Evolutionary conservation across 257 asterid genomes (phyloP).

Genomic region (Mentha longifolia): DNA sequence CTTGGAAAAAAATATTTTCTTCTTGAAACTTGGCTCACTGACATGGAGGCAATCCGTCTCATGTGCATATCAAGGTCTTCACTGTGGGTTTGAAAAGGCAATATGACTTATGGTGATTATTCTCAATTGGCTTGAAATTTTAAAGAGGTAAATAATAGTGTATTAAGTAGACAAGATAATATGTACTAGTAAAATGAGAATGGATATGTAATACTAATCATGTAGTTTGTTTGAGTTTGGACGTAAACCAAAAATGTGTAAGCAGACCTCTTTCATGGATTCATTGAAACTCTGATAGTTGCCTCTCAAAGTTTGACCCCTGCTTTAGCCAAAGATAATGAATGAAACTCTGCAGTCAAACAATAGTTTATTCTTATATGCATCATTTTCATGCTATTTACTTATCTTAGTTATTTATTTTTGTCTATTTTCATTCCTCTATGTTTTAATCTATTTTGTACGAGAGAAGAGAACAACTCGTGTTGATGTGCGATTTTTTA

Average conservation of each 20-base stretch:
- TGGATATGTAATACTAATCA: conserved; percentile 13
- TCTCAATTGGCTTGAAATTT: conserved; percentile 17
- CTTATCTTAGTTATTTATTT: conserved; percentile 2
- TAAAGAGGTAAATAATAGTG: neutral
- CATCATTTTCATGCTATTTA: conserved; percentile 15
- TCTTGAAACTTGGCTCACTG: conserved; percentile 31
- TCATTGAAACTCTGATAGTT: conserved; percentile 12
- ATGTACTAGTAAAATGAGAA: neutral
- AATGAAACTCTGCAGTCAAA: conserved; percentile 3
- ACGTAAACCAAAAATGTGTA: neutral
- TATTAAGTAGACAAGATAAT: conserved; percentile 3
- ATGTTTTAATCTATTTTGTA: conserved; percentile 12
- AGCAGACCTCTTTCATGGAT: conserved; percentile 25
- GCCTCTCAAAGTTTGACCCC: conserved; percentile 5
- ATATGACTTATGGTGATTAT: conserved; percentile 22
- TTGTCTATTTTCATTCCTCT: conserved; percentile 14
- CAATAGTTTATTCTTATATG: conserved; percentile 2
- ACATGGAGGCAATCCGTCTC: conserved; percentile 14
- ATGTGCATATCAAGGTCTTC: conserved; percentile 20
- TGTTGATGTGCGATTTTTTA: neutral
- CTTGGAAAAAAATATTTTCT: conserved; percentile 1
- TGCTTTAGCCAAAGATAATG: neutral
- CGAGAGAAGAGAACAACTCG: conserved; percentile 14
- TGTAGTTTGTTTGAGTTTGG: conserved; percentile 17
- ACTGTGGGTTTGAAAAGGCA: neutral